Evolutionary conservation across 352 stramenopile genomes (phyloP).

Genomic region (Globisporangium canariense): DNA sequence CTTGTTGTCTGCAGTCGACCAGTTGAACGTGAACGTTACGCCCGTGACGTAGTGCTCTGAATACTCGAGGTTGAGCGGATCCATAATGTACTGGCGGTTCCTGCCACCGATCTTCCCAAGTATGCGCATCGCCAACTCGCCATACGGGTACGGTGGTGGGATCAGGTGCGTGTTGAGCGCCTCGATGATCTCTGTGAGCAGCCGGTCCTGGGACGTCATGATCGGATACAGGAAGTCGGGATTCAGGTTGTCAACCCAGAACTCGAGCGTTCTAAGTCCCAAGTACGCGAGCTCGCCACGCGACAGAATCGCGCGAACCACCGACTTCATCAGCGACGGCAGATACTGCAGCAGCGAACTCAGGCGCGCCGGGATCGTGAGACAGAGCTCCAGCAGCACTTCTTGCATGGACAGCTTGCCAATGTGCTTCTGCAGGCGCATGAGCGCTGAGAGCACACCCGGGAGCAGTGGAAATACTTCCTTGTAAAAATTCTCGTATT

Average conservation of each 20-base stretch:
- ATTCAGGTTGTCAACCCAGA: conserved; percentile 99
- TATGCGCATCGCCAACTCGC: conserved; percentile 93
- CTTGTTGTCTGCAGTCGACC: conserved; percentile 24
- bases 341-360: conserved; percentile 97
- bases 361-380: conserved; percentile 95
- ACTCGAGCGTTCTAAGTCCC: conserved; percentile 94
- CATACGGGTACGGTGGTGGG: conserved; percentile 96
- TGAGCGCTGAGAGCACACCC: conserved; percentile 91
- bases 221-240: conserved; percentile 95
- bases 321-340: conserved; percentile 94
- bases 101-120: conserved; percentile 97
- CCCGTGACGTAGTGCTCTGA: conserved; percentile 39
- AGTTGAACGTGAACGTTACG: conserved; percentile 54
- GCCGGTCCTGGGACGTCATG: conserved; percentile 85
- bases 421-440: conserved; percentile 91
- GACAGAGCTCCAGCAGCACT: conserved; percentile 93
- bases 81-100: conserved; percentile 89
- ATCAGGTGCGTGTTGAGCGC: conserved; percentile 94
- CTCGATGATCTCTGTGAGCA: conserved; percentile 94
- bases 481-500: conserved; percentile 98
- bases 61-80: conserved; percentile 66
- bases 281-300: conserved; percentile 95
- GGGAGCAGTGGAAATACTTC: conserved; percentile 94
- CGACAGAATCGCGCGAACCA: conserved; percentile 93
- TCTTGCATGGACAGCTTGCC: conserved; percentile 84